Base-by-base conservation (phyloP, 106 monocot species). In the Alisma plantagoaquatica region DNA sequence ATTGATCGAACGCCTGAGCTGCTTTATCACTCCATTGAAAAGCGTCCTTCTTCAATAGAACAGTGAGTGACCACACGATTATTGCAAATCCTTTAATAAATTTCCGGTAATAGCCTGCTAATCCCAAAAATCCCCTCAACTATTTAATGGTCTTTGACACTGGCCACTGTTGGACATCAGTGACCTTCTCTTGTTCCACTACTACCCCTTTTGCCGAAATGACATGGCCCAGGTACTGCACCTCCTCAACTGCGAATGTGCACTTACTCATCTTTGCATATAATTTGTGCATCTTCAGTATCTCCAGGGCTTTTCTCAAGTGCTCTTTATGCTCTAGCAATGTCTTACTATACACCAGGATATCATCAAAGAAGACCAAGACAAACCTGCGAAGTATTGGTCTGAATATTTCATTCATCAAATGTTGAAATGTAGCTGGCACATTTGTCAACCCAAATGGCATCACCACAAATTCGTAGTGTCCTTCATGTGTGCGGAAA, bases 81-180 rank as follows among this genome's bases (percentile, higher is more conserved):
- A 29, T 31, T 1, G 11, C 46, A 31, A 48, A 61, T 3, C 20
- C 8, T 46, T 33, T 29, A 23, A 61, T n/a, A 29, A 61, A 49
- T 6, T 31, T 27, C 9, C 61, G 16, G 15, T 61, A 61, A 32
- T 61, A 61, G n/a, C 46, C 61, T 21, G 48, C 22, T 10, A 61
- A 31, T 1, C 61, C 61, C 16, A 61, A 22, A 46, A 61, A 61
- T 3, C 61, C 61, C 8, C 31, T 46, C n/a, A 49, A 23, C 8
- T 14, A 10, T 61, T 22, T 61, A 0, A 48, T 12, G 20, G 14
- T 30, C 22, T 4, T 19, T 1, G 61, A 49, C 0, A 18, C 6
- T 23, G 46, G 62, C 50, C 49, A 49, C 0, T 24, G 8, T 6
- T 25, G 26, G 14, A 61, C 25, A 12, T 3, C 29, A 32, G 14